Percentiles rank a stretch among this genome's conserved stretches.
Conservation (phyloP, 371 early-diverging fungal genomes). For the Saksenaea vasiformis region DNA sequence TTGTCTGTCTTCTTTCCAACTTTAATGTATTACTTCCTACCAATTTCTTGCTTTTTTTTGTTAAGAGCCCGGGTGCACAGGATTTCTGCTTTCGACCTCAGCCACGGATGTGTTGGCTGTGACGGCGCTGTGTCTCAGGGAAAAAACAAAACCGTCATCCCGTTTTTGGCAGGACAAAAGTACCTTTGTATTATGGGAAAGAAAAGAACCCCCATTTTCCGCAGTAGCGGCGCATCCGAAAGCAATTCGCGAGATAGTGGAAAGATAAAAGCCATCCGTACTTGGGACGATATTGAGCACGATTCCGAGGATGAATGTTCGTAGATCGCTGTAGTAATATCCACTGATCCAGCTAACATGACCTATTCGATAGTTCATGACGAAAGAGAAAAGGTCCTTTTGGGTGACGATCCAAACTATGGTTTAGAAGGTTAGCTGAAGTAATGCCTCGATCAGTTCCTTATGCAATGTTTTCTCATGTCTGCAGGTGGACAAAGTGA, state of each 20-base stretch:
- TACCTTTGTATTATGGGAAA: constrained; percentile 36
- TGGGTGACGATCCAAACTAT: constrained; percentile 51
- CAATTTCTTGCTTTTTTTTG: too few species aligned
- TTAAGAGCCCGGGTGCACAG: too few species aligned
- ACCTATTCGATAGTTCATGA: constrained; percentile 50
- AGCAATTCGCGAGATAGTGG: constrained; percentile 13
- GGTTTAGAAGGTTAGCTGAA: constrained; percentile 33
- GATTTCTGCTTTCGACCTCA: too few species aligned
- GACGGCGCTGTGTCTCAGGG: too few species aligned
- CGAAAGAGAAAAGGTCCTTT: constrained; percentile 53
- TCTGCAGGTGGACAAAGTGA: constrained; percentile 52
- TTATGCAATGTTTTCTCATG: background rate
- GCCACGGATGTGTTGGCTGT: too few species aligned
- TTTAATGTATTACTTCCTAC: too few species aligned
- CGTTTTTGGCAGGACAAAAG: background rate
- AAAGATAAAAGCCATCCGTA: constrained; percentile 63
- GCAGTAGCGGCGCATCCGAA: constrained; percentile 17
- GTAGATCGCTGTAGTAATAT: background rate
- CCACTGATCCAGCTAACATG: background rate
- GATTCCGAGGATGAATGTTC: constrained; percentile 85
- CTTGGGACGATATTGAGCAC: constrained; percentile 80
- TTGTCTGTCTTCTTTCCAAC: too few species aligned
- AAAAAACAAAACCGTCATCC: background rate
- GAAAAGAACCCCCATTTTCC: constrained; percentile 45
- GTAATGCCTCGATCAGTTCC: background rate